These are phyloP conservation scores for Colletotrichum camelliae DNA, from an alignment of 2,329 filamentous ascomycete genomes.

Conservation along the genomic window DNA sequence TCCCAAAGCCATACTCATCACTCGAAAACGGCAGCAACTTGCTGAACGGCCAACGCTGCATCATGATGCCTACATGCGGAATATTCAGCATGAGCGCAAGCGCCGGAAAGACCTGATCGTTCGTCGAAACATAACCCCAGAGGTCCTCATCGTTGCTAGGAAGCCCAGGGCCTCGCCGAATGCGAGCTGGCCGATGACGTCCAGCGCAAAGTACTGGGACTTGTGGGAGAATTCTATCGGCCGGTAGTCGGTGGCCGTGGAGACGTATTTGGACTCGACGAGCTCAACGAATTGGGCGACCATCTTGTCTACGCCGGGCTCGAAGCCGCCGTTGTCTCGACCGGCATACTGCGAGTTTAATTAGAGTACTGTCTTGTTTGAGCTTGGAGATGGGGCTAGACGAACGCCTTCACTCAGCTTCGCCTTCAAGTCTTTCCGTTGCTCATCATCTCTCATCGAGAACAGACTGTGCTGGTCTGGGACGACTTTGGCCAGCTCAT, in stretches of 20 bases:
- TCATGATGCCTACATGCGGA: conserved; percentile 24
- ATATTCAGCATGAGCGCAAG: conserved; percentile 26
- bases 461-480: conserved; percentile 20
- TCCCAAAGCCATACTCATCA: conserved; percentile 40
- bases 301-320: conserved; percentile 1
- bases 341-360: neutral
- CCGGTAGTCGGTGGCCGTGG: neutral
- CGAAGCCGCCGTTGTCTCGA: conserved; percentile 13
- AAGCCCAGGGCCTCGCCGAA: conserved; percentile 32
- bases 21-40: conserved; percentile 26
- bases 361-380: neutral
- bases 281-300: conserved; percentile 4
- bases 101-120: conserved; percentile 10
- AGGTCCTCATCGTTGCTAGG: conserved; percentile 27
- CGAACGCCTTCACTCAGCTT: conserved; percentile 21
- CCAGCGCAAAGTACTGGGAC: conserved; percentile 25
- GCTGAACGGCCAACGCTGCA: conserved; percentile 25
- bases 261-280: conserved; percentile 13
- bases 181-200: conserved; percentile 29
- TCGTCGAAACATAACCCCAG: conserved; percentile 24
- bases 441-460: conserved; percentile 21
- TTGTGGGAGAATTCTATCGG: conserved; percentile 19
- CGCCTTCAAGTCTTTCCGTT: conserved; percentile 13
- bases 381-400: neutral
- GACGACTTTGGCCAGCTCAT: conserved; percentile 14